These are phyloP conservation scores for Sclerotinia spermophila DNA, from an alignment of 2,329 filamentous ascomycete species.

Conservation along the genomic window DNA sequence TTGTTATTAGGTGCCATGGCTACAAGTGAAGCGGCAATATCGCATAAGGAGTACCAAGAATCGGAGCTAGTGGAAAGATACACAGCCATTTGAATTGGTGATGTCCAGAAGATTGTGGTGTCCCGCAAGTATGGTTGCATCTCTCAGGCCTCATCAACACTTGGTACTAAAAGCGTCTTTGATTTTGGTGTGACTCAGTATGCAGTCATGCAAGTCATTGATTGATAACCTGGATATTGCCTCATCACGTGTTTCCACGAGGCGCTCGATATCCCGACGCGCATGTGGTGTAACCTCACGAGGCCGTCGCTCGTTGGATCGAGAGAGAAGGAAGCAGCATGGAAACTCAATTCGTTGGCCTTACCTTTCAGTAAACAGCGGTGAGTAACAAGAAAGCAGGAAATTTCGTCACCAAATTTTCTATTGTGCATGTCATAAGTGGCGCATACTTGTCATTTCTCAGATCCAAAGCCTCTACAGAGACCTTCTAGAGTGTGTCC, in stretches of 20 bases:
- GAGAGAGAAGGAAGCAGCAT: background rate
- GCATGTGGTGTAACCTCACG: constrained; percentile 24
- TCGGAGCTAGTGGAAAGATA: background rate
- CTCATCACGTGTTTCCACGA: constrained; percentile 1
- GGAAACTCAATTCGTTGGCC: constrained; percentile 4
- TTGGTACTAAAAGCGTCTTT: background rate
- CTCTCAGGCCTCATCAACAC: background rate
- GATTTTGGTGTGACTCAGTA: background rate
- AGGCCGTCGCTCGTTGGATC: constrained; percentile 19
- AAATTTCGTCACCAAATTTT: background rate
- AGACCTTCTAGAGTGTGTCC: constrained; percentile 3
- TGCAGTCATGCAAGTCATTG: constrained; percentile 14
- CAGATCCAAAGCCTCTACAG: constrained; percentile 1
- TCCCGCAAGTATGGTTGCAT: background rate
- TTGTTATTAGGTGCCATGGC: background rate
- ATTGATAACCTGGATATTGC: constrained; percentile 10
- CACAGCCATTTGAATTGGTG: background rate
- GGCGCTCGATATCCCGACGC: constrained; percentile 5
- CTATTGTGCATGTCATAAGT: constrained; percentile 18
- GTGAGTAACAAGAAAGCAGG: constrained; percentile 23
- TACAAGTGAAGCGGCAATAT: background rate
- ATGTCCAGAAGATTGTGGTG: background rate
- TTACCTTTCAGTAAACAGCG: constrained; percentile 28
- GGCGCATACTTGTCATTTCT: constrained; percentile 26
- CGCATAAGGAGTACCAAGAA: background rate